Evolutionary conservation across 108 stramenopile genomes (phyloP).

Genomic region (Pseudonitzschia multistriata): DNA sequence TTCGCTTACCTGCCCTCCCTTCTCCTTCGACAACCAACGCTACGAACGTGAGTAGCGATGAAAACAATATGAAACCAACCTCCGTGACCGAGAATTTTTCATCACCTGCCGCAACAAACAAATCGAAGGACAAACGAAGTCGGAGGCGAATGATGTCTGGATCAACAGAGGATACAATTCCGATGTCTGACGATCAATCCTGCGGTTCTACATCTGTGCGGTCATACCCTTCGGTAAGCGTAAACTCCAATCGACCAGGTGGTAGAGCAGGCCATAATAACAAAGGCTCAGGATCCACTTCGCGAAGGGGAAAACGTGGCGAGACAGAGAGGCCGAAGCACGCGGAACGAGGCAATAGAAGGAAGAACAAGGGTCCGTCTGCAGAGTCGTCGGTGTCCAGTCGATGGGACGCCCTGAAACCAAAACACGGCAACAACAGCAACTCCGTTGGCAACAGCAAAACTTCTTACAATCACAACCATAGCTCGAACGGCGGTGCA

Average conservation of each 20-base stretch:
- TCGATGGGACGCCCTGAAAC: conserved; percentile 39
- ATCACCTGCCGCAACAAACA: background rate
- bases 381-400: conserved; percentile 10
- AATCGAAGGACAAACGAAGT: background rate
- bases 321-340: conserved; percentile 5
- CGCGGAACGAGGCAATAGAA: background rate
- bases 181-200: conserved; percentile 41
- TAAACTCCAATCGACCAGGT: conserved; percentile 13
- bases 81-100: background rate
- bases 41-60: background rate
- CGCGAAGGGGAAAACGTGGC: background rate
- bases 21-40: background rate
- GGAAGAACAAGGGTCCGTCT: background rate
- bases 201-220: conserved; percentile 35
- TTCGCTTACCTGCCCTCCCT: background rate
- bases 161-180: conserved; percentile 39
- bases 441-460: background rate
- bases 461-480: background rate
- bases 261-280: background rate
- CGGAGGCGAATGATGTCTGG: conserved; percentile 33
- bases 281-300: conserved; percentile 1
- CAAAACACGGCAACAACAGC: background rate
- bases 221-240: conserved; percentile 21
- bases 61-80: background rate
- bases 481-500: conserved; percentile 4